These are phyloP conservation scores for Penicillium parvum DNA, from an alignment of 495 filamentous ascomycete genomes.

Conservation along the genomic window DNA sequence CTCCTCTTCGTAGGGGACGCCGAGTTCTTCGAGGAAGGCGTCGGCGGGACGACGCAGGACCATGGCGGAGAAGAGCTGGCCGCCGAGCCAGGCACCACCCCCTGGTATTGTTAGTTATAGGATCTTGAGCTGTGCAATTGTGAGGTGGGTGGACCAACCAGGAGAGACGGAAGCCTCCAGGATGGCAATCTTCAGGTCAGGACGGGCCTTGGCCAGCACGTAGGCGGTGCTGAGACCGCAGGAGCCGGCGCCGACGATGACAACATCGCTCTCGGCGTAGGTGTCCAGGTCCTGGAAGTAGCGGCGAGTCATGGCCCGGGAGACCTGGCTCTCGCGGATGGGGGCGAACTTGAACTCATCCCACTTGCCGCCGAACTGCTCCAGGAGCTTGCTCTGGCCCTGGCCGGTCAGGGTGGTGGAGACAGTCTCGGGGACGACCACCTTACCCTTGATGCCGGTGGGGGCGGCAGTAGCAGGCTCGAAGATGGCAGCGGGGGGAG, in stretches of 20 bases:
- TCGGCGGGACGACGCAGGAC: conserved; percentile 90
- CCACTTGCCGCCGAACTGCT: conserved; percentile 66
- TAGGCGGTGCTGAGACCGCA: conserved; percentile 83
- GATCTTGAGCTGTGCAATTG: not conserved
- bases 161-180: conserved; percentile 83
- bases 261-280: conserved; percentile 87
- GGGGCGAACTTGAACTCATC: conserved; percentile 74
- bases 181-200: conserved; percentile 87
- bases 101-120: conserved; percentile 30
- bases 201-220: conserved; percentile 75
- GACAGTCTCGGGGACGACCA: conserved; percentile 34
- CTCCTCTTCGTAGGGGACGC: conserved; percentile 83
- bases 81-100: conserved; percentile 88
- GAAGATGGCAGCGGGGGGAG: conserved; percentile 63
- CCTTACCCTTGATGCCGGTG: conserved; percentile 47
- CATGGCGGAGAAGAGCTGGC: conserved; percentile 90
- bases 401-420: conserved; percentile 32
- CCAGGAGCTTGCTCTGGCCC: conserved; percentile 50
- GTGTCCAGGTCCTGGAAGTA: conserved; percentile 87
- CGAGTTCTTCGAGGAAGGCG: conserved; percentile 71
- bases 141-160: conserved; percentile 31
- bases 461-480: conserved; percentile 34
- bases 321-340: conserved; percentile 86
- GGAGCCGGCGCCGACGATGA: conserved; percentile 84
- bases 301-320: conserved; percentile 84